Conservation (phyloP, 768 basidiomycete species). For the Tulasnella sp. region DNA sequence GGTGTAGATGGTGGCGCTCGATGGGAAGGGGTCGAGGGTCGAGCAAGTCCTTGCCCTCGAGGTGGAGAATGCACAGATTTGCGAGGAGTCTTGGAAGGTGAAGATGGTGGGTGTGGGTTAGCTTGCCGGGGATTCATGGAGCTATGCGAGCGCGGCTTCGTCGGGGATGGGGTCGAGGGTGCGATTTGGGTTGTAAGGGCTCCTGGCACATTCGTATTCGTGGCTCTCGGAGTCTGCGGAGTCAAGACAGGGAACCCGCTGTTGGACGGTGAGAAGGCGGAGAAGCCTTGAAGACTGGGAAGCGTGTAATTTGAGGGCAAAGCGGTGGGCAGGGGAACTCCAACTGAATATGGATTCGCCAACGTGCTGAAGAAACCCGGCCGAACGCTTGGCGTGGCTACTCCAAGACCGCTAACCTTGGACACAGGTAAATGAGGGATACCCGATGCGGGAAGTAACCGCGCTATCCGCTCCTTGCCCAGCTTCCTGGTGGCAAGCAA, state of each 20-base stretch:
- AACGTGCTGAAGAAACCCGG: background rate
- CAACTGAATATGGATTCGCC: background rate
- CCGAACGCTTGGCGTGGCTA: background rate
- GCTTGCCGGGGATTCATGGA: background rate
- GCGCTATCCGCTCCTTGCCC: slow-evolving; percentile 15
- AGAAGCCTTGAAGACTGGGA: background rate
- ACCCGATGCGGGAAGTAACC: background rate
- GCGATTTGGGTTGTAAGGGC: background rate
- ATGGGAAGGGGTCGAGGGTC: background rate
- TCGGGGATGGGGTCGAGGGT: background rate
- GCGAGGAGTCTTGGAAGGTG: background rate
- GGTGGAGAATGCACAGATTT: background rate
- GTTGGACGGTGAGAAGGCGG: background rate
- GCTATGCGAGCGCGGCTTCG: background rate
- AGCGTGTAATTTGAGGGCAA: background rate
- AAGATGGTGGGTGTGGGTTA: background rate
- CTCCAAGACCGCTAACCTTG: background rate
- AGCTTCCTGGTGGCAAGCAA: slow-evolving; percentile 21
- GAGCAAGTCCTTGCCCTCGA: background rate
- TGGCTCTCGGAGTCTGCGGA: background rate
- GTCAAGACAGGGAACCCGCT: background rate
- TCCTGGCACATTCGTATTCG: background rate
- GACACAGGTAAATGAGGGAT: background rate
- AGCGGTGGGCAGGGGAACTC: background rate
- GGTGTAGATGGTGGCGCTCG: background rate